Conservation (phyloP, 208 protist genomes). For the Leishmania guyanensis region DNA sequence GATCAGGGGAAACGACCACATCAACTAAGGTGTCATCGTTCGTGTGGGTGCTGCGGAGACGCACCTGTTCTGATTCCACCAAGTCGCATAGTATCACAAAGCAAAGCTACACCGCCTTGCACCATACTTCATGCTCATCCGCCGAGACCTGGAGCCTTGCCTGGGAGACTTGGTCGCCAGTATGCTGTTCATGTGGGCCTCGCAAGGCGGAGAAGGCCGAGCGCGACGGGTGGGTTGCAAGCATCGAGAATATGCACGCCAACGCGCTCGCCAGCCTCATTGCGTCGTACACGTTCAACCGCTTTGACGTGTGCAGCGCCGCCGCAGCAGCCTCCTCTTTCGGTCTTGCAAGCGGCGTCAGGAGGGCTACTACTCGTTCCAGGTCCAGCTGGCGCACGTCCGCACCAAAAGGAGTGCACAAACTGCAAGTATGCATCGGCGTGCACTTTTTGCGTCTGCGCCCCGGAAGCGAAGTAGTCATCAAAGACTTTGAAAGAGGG, state of each 20-base stretch:
- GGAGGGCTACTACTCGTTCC: neutral
- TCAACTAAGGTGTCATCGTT: neutral
- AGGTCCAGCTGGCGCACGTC: conserved; percentile 7
- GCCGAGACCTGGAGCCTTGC: neutral
- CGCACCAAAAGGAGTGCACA: conserved; percentile 13
- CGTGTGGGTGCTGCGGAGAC: neutral
- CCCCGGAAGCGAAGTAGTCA: neutral
- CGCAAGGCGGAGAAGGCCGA: neutral
- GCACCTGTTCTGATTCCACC: neutral
- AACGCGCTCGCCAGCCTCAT: conserved; percentile 21
- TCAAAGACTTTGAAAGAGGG: conserved; percentile 7
- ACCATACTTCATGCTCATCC: neutral
- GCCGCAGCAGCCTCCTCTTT: neutral
- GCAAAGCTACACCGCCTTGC: neutral
- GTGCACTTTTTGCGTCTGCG: conserved; percentile 6
- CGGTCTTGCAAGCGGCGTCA: conserved; percentile 7
- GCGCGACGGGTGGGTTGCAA: neutral
- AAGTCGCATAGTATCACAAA: neutral
- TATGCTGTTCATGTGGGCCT: neutral
- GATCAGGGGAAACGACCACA: neutral
- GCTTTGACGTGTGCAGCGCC: neutral
- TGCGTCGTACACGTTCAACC: conserved; percentile 21
- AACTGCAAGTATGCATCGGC: conserved; percentile 22
- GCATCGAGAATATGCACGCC: conserved; percentile 5
- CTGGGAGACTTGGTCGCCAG: neutral